A percentile compares a stretch with the other conserved stretches of the same genome.
Conservation (phyloP, 495 filamentous ascomycete species). For the Astrothelium macrocarpum region DNA sequence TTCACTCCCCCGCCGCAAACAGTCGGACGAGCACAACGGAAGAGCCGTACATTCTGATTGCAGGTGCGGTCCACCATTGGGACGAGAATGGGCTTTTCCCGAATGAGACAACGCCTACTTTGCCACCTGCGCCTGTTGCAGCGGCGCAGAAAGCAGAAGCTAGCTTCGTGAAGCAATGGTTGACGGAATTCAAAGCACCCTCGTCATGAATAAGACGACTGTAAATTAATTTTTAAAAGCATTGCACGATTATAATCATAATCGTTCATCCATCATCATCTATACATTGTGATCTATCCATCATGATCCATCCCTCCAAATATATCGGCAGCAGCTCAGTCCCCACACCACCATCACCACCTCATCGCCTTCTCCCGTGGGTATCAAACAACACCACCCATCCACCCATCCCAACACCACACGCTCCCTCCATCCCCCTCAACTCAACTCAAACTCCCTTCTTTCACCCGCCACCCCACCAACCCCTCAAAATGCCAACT, state of each 20-base stretch:
- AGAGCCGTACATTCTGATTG: slow-evolving; percentile 55
- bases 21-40: slow-evolving; percentile 42
- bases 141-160: slow-evolving; percentile 47
- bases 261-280: too few species aligned
- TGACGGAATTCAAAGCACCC: slow-evolving; percentile 43
- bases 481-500: slow-evolving; percentile 26
- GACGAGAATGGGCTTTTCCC: slow-evolving; percentile 60
- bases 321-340: too few species aligned
- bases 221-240: background rate
- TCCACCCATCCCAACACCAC: background rate
- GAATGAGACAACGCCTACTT: slow-evolving; percentile 44
- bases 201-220: background rate
- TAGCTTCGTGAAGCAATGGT: slow-evolving; percentile 55
- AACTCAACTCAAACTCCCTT: background rate
- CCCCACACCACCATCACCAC: background rate
- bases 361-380: background rate
- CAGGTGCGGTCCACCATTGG: slow-evolving; percentile 59
- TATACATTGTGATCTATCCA: too few species aligned
- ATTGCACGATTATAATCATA: too few species aligned
- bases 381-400: background rate
- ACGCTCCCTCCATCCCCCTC: background rate
- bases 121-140: slow-evolving; percentile 46
- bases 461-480: background rate
- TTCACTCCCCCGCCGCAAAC: slow-evolving; percentile 42
- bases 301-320: too few species aligned